A percentile compares a stretch with the other conserved stretches of the same genome.
These are phyloP conservation scores for Ogataea ganodermae DNA, from an alignment of 805 yeast species.

Conservation along the genomic window DNA sequence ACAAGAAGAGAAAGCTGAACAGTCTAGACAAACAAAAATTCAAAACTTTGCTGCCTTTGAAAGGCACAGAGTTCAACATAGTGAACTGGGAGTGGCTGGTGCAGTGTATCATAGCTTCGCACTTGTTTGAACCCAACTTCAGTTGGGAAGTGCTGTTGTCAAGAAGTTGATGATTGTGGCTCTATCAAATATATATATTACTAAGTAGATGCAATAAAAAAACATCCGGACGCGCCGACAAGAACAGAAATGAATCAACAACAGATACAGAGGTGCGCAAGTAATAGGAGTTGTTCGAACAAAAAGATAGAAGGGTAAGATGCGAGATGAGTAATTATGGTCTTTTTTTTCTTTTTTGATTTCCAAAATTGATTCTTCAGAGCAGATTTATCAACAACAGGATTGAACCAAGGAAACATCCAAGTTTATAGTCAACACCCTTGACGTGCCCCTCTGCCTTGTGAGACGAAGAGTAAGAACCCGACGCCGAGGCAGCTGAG, in stretches of 20 bases:
- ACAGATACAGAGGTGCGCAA: not conserved
- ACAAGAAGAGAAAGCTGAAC: conserved; percentile 4
- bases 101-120: conserved; percentile 50
- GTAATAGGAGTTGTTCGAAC: not conserved
- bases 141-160: conserved; percentile 23
- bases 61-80: conserved; percentile 27
- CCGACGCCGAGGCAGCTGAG: conserved; percentile 13
- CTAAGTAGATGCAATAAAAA: not conserved
- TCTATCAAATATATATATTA: not conserved
- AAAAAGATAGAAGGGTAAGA: not conserved
- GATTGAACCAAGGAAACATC: not conserved
- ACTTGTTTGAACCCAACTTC: conserved; percentile 18
- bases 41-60: not conserved
- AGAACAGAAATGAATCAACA: not conserved
- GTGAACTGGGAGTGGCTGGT: conserved; percentile 70
- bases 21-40: not conserved
- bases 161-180: not conserved
- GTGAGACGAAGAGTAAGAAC: conserved; percentile 11
- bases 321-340: not conserved
- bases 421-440: conserved; percentile 1
- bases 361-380: not conserved
- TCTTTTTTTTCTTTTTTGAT: not conserved
- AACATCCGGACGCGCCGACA: not conserved
- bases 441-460: not conserved
- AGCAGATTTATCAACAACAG: conserved; percentile 7